Evolutionary conservation across 208 protist genomes (phyloP).

Genomic region (Crithidia bombi): DNA sequence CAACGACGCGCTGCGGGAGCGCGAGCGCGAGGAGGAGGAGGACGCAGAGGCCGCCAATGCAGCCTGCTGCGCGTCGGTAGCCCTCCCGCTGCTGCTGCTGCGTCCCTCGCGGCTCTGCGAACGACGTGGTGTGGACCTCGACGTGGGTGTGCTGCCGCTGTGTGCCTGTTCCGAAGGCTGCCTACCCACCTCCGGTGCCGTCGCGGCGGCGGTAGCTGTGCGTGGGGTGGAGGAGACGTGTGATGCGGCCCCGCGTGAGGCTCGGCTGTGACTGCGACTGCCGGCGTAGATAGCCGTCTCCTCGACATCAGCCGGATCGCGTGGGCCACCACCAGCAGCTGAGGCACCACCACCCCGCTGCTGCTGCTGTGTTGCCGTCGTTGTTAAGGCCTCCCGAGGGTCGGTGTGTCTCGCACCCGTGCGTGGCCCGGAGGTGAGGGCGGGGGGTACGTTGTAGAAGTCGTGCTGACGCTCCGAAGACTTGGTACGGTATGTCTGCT

Average conservation of each 20-base stretch:
- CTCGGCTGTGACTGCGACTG: constrained; percentile 19
- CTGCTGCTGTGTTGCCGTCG: background rate
- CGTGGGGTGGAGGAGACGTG: background rate
- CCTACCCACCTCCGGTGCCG: background rate
- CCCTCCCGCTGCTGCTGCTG: background rate
- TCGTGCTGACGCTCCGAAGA: too few relatives aligned
- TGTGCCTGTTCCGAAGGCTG: too few relatives aligned
- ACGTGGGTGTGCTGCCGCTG: too few relatives aligned
- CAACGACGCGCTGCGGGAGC: constrained; percentile 1
- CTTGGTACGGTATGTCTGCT: too few relatives aligned
- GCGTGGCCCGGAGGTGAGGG: too few relatives aligned
- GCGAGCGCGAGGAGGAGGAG: background rate
- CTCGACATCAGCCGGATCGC: constrained; percentile 24
- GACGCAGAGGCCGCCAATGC: background rate
- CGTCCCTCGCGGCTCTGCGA: background rate
- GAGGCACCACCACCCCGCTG: background rate
- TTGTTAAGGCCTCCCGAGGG: too few relatives aligned
- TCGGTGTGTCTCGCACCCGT: too few relatives aligned
- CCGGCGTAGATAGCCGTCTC: constrained; percentile 23
- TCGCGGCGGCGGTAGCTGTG: background rate
- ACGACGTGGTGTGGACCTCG: background rate
- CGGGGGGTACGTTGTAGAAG: too few relatives aligned
- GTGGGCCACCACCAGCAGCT: background rate
- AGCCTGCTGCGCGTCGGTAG: background rate
- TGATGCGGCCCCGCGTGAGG: background rate